These are phyloP conservation scores for Ophiostoma triangulosporum DNA, from an alignment of 2,329 filamentous ascomycete genomes.

Conservation along the genomic window DNA sequence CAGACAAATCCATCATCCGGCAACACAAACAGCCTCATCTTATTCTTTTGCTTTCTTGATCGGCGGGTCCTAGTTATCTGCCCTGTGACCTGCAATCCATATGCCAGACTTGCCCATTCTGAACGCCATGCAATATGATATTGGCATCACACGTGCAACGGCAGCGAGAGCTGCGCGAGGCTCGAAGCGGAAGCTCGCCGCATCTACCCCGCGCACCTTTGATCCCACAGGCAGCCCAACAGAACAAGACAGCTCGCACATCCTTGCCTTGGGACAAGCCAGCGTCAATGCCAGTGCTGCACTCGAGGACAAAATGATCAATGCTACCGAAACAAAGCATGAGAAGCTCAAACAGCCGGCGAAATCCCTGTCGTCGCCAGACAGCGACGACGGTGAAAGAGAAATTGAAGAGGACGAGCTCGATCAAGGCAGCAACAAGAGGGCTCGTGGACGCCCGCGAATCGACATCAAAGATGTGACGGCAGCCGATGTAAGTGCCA, in stretches of 20 bases:
- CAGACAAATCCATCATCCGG: too few species aligned
- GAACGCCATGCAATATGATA: conserved; percentile 32
- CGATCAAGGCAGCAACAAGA: conserved; percentile 33
- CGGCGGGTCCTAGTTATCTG: not conserved
- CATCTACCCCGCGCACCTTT: not conserved
- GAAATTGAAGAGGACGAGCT: conserved; percentile 10
- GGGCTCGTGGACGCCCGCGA: conserved; percentile 58
- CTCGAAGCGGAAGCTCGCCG: not conserved
- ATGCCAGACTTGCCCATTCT: conserved; percentile 30
- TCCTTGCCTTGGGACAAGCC: not conserved
- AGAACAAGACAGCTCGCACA: not conserved
- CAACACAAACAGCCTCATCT: too few species aligned
- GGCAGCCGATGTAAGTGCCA: conserved; percentile 55
- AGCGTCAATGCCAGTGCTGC: not conserved
- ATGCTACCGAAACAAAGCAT: not conserved
- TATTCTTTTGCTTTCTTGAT: not conserved
- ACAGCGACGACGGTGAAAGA: conserved; percentile 3
- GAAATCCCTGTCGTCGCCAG: not conserved
- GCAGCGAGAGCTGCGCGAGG: not conserved
- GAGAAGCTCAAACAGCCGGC: not conserved
- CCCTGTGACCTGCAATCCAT: conserved; percentile 2
- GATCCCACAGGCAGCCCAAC: not conserved
- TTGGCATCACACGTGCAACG: conserved; percentile 16
- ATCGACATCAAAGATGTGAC: conserved; percentile 68
- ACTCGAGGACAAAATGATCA: not conserved